A percentile compares a stretch with the other conserved stretches of the same genome.
phyloP scores from a whole-genome alignment of 1,139 yeast genomes.

The Hyphopichia pseudoburtonii region DNA sequence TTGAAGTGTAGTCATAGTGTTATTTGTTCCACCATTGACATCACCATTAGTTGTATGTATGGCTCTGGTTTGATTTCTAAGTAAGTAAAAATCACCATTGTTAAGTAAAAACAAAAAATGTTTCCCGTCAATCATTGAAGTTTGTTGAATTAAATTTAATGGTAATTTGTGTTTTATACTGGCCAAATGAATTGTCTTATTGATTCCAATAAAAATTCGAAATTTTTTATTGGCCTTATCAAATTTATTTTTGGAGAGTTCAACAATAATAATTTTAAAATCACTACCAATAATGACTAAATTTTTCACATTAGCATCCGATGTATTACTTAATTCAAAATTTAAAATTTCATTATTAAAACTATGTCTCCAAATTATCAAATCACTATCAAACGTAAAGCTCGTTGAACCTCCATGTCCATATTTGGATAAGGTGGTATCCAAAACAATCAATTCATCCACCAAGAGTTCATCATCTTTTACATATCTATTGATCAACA shows the following conservation, averaged over 20 bases:
- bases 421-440: slow-evolving; percentile 31
- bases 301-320: slow-evolving; percentile 13
- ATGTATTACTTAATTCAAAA: slow-evolving; percentile 19
- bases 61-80: slow-evolving; percentile 29
- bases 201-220: slow-evolving; percentile 31
- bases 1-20: slow-evolving; percentile 1
- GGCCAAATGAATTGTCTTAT: slow-evolving; percentile 37
- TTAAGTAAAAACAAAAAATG: slow-evolving; percentile 38
- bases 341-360: slow-evolving; percentile 29
- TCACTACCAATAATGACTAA: slow-evolving; percentile 33
- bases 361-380: slow-evolving; percentile 41
- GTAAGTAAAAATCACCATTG: slow-evolving; percentile 40
- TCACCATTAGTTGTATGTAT: neutral
- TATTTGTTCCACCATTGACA: neutral
- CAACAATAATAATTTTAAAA: slow-evolving; percentile 31
- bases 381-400: slow-evolving; percentile 40
- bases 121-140: slow-evolving; percentile 26
- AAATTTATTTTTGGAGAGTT: slow-evolving; percentile 15
- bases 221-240: slow-evolving; percentile 15
- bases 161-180: slow-evolving; percentile 28
- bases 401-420: slow-evolving; percentile 36
- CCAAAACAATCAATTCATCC: slow-evolving; percentile 41
- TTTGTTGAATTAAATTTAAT: slow-evolving; percentile 23
- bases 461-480: slow-evolving; percentile 19
- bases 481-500: slow-evolving; percentile 32